Conservation (phyloP, 306 rosid species). For the Fagus sylvatica region DNA sequence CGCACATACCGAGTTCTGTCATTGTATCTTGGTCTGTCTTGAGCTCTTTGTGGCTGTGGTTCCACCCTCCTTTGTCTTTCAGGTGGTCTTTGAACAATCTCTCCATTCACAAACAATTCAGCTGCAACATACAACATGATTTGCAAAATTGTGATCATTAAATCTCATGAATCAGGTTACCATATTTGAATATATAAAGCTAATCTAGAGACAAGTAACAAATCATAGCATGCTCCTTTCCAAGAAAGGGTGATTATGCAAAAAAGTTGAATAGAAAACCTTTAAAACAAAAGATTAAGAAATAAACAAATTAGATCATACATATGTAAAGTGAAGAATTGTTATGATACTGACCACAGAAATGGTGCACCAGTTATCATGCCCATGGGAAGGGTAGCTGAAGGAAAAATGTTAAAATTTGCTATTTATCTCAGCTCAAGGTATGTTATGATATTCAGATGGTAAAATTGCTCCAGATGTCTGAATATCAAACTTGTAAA, state of each 20-base stretch:
- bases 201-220: neutral
- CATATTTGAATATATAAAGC: neutral
- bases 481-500: neutral
- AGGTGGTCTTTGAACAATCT: conserved; percentile 89
- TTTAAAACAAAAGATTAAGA: neutral
- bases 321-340: neutral
- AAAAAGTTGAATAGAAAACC: neutral
- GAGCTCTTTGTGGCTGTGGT: conserved; percentile 84
- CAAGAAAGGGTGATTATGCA: neutral
- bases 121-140: conserved; percentile 48
- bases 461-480: neutral
- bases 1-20: conserved; percentile 81
- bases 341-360: neutral
- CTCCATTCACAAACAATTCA: conserved; percentile 87
- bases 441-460: neutral
- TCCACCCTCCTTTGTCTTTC: conserved; percentile 98
- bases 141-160: neutral
- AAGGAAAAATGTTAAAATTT: neutral
- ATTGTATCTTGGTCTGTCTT: conserved; percentile 88
- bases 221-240: neutral
- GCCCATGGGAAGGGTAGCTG: too few species aligned
- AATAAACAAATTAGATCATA: neutral
- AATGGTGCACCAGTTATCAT: too few species aligned
- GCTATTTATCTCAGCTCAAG: neutral
- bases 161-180: neutral